Evolutionary conservation across 176 grass and related monocot genomes (phyloP).

Genomic region (Oryza australiensis): DNA sequence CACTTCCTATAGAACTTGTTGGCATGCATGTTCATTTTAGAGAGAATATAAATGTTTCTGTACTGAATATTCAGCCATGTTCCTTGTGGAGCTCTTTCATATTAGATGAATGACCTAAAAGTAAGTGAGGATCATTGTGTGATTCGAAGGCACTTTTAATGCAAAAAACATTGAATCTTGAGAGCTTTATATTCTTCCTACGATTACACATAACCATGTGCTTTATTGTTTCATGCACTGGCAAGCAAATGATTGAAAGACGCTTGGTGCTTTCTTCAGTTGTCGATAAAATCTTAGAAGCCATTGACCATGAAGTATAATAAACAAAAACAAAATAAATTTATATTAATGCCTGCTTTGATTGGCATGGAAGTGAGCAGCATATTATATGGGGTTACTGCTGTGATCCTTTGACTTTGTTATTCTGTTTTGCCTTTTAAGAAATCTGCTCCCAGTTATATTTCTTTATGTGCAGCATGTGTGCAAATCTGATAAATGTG

Average conservation of each 20-base stretch:
- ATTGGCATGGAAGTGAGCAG: not conserved
- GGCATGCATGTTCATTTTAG: not conserved
- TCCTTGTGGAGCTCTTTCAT: not conserved
- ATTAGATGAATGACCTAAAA: not conserved
- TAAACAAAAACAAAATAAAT: conserved; percentile 24
- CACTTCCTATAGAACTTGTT: not conserved
- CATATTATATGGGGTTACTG: not conserved
- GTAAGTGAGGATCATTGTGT: conserved; percentile 7
- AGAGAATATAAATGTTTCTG: not conserved
- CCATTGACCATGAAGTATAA: conserved; percentile 13
- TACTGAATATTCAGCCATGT: not conserved
- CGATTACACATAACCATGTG: conserved; percentile 14
- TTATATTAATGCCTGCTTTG: conserved; percentile 34
- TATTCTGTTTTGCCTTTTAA: conserved; percentile 19
- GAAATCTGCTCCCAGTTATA: not conserved
- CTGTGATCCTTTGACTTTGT: conserved; percentile 27
- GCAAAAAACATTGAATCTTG: not conserved
- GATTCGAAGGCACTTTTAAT: not conserved
- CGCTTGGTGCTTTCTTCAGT: not conserved
- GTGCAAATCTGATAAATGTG: not conserved
- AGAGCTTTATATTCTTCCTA: conserved; percentile 21
- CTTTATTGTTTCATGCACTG: conserved; percentile 12
- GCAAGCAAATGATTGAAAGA: conserved; percentile 15
- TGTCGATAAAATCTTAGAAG: not conserved
- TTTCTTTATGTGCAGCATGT: conserved; percentile 8